Conservation (phyloP, 805 yeast species). For the Priceomyces castillae region DNA sequence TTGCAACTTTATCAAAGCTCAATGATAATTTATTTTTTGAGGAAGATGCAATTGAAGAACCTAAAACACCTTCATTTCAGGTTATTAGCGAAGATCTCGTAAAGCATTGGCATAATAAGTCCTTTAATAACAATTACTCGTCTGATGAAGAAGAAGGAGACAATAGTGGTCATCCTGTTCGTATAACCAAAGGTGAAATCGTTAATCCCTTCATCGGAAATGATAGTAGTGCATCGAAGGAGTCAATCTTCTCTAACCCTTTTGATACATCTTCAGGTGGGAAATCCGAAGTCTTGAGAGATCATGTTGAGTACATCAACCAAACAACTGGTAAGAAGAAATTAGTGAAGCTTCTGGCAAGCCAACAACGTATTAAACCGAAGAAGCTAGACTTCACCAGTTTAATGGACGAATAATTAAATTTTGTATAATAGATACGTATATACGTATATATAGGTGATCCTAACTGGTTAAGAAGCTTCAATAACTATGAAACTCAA, state of each 20-base stretch:
- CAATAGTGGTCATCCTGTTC: background rate
- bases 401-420: background rate
- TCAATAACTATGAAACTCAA: too few relatives aligned
- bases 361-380: slow-evolving; percentile 37
- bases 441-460: background rate
- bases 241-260: slow-evolving; percentile 4
- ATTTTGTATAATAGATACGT: background rate
- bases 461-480: too few relatives aligned
- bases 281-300: slow-evolving; percentile 12
- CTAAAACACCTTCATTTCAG: slow-evolving; percentile 30
- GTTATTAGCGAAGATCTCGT: slow-evolving; percentile 32
- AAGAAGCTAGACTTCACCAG: slow-evolving; percentile 33
- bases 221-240: background rate
- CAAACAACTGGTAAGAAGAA: slow-evolving; percentile 36
- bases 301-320: slow-evolving; percentile 30
- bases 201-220: slow-evolving; percentile 24
- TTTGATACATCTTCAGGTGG: slow-evolving; percentile 8
- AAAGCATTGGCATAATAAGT: slow-evolving; percentile 37
- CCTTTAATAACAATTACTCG: slow-evolving; percentile 25
- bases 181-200: slow-evolving; percentile 7
- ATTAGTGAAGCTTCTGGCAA: slow-evolving; percentile 29
- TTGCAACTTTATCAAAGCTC: slow-evolving; percentile 16
- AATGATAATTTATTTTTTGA: slow-evolving; percentile 27
- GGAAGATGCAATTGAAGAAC: slow-evolving; percentile 19
- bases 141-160: slow-evolving; percentile 25